Percentiles rank a stretch among this genome's conserved stretches.
Conservation (phyloP, 768 basidiomycete species). For the Termitomyces sp. region DNA sequence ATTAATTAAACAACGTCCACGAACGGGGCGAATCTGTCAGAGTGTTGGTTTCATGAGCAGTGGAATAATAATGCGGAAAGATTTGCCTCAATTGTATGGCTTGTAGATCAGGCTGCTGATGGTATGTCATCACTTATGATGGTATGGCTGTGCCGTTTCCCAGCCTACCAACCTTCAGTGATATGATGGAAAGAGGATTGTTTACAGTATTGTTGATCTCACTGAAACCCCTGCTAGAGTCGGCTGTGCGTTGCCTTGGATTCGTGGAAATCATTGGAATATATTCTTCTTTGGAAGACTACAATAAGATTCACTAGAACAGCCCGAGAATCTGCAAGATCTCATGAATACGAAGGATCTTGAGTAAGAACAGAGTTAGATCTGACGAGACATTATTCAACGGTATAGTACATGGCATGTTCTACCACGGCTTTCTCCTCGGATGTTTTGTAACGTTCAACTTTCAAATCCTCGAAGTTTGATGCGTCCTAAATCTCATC, state of each 20-base stretch:
- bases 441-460: neutral
- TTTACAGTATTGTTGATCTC: conserved; percentile 2
- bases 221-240: conserved; percentile 1
- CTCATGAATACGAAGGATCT: neutral
- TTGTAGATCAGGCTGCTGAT: conserved; percentile 7
- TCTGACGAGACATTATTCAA: neutral
- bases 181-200: conserved; percentile 4
- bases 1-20: conserved; percentile 11
- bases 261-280: neutral
- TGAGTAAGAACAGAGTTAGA: neutral
- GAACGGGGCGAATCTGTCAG: conserved; percentile 7
- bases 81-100: conserved; percentile 6
- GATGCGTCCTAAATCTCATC: neutral
- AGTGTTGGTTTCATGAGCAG: neutral
- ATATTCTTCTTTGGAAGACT: too few species aligned
- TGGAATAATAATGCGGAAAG: neutral
- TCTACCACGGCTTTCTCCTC: conserved; percentile 9
- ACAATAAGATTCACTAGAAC: neutral
- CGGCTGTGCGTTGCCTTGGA: conserved; percentile 15
- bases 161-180: conserved; percentile 14
- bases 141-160: conserved; percentile 18
- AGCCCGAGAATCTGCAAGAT: neutral
- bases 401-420: conserved; percentile 12
- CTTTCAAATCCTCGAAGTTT: neutral
- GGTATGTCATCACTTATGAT: conserved; percentile 1